Percentiles rank a stretch among this genome's conserved stretches.
phyloP scores from a whole-genome alignment of 768 basidiomycete genomes.

The Tylopilus felleus region DNA sequence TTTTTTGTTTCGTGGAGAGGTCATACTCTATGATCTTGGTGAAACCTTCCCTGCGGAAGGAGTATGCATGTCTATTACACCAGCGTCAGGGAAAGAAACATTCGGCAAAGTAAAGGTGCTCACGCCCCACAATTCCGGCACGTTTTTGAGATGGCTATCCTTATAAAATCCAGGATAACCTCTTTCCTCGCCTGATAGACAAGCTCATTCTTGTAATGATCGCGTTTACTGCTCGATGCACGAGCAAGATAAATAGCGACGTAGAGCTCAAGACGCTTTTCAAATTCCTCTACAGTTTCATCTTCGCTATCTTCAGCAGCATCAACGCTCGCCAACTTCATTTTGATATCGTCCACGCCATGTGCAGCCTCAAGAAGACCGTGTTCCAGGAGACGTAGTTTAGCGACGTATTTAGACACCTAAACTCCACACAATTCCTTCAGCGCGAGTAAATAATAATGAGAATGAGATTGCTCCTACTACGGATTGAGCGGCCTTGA shows the following conservation, averaged over 20 bases:
- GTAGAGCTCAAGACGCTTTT: constrained; percentile 60
- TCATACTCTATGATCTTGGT: constrained; percentile 96
- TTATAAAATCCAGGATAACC: constrained; percentile 78
- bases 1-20: constrained; percentile 75
- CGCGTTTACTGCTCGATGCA: constrained; percentile 58
- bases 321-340: constrained; percentile 34
- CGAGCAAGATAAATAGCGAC: constrained; percentile 49
- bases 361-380: constrained; percentile 84
- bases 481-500: constrained; percentile 73
- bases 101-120: constrained; percentile 33
- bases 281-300: constrained; percentile 62
- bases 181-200: constrained; percentile 87
- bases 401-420: constrained; percentile 82
- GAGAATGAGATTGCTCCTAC: constrained; percentile 41
- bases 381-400: constrained; percentile 83
- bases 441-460: constrained; percentile 2
- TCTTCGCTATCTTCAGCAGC: constrained; percentile 42
- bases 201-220: constrained; percentile 83
- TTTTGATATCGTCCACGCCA: constrained; percentile 64
- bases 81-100: constrained; percentile 5
- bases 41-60: constrained; percentile 90
- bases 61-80: constrained; percentile 63
- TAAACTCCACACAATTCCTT: constrained; percentile 30
- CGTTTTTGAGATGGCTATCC: constrained; percentile 59
- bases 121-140: constrained; percentile 88